A percentile compares a stretch with the other conserved stretches of the same genome.
Evolutionary conservation across 805 yeast species (phyloP).

Genomic region (Ogataea degrootiae): DNA sequence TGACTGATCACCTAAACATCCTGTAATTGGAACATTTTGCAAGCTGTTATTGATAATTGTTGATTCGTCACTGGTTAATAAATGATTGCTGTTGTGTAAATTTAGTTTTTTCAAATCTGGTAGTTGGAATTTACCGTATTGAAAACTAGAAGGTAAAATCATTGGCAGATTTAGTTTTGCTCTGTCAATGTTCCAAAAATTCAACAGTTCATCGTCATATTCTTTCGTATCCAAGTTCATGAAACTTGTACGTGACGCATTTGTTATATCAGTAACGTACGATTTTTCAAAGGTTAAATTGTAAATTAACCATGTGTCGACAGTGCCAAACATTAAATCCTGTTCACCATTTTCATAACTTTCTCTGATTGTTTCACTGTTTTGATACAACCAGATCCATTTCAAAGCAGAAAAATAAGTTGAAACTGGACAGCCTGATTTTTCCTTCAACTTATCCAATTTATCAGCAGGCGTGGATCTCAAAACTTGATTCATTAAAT

Average conservation of each 20-base stretch:
- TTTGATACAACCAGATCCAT: constrained; percentile 83
- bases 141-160: constrained; percentile 72
- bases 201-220: constrained; percentile 71
- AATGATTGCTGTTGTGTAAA: constrained; percentile 2
- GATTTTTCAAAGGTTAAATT: constrained; percentile 67
- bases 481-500: constrained; percentile 59
- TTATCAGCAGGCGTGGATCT: constrained; percentile 48
- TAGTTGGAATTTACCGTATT: constrained; percentile 65
- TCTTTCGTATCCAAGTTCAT: constrained; percentile 74
- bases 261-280: constrained; percentile 81
- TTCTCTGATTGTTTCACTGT: constrained; percentile 58
- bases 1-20: constrained; percentile 92
- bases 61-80: not conserved
- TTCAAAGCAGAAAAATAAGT: constrained; percentile 91
- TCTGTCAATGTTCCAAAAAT: constrained; percentile 76
- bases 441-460: constrained; percentile 53
- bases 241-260: constrained; percentile 87
- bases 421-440: constrained; percentile 82
- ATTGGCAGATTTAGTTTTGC: constrained; percentile 64
- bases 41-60: constrained; percentile 29
- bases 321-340: constrained; percentile 83
- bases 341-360: constrained; percentile 70
- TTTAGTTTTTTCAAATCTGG: constrained; percentile 41
- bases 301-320: constrained; percentile 90
- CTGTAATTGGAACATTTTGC: constrained; percentile 70